phyloP scores from a whole-genome alignment of 148 eudicot genomes.

The Rhododendron molle region DNA sequence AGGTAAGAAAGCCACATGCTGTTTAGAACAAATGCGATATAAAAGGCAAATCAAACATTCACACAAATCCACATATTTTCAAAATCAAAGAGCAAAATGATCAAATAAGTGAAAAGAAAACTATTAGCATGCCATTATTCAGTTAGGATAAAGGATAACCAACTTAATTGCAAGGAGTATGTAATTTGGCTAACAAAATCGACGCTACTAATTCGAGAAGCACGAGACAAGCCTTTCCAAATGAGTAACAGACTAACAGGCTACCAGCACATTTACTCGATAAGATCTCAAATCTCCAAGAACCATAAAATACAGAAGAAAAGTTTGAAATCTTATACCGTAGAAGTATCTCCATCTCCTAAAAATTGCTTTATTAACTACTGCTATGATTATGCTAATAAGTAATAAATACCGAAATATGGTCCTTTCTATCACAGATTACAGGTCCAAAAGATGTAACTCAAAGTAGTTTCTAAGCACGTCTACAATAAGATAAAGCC shows the following conservation, averaged over 20 bases:
- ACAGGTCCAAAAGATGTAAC: background rate
- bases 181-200: background rate
- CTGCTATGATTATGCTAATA: background rate
- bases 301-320: constrained; percentile 5
- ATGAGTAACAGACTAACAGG: background rate
- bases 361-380: background rate
- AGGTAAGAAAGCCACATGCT: constrained; percentile 2
- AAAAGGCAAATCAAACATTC: background rate
- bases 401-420: background rate
- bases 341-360: background rate
- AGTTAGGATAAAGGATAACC: background rate
- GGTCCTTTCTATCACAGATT: background rate
- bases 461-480: background rate
- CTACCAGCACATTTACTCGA: background rate
- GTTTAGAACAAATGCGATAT: background rate
- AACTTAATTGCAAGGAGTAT: background rate
- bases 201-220: background rate
- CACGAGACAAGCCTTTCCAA: background rate
- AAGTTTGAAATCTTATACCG: background rate
- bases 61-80: background rate
- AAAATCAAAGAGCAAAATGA: background rate
- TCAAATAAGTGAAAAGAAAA: background rate
- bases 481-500: background rate
- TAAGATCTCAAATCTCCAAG: background rate
- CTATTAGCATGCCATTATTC: background rate